Percentiles rank a stretch among this genome's conserved stretches.
Conservation (phyloP, 2,329 filamentous ascomycete genomes). For the Parascedosporium putredinis region DNA sequence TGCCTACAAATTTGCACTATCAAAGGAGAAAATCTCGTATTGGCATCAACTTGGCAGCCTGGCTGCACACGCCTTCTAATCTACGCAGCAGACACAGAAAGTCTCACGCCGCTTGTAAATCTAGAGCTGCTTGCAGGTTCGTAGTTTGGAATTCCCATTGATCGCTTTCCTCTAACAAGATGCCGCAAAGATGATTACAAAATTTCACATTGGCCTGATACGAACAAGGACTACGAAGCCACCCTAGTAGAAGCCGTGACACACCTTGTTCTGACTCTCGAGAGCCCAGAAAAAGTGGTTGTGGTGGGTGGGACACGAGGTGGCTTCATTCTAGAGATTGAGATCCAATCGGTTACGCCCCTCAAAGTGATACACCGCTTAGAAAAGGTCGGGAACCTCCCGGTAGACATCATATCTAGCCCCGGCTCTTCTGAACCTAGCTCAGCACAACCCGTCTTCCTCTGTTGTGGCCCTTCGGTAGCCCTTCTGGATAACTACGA, state of each 20-base stretch:
- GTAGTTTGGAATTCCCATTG: no score
- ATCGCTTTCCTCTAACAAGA: no score
- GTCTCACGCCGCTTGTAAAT: not conserved
- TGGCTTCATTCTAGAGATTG: conserved; percentile 37
- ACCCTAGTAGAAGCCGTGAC: conserved; percentile 31
- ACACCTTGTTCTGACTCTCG: conserved; percentile 28
- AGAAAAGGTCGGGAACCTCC: conserved; percentile 25
- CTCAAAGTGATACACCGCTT: conserved; percentile 17
- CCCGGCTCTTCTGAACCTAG: conserved; percentile 1
- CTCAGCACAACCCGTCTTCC: conserved; percentile 24
- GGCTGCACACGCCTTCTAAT: conserved; percentile 7
- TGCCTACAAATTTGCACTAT: conserved; percentile 26
- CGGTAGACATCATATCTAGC: conserved; percentile 22
- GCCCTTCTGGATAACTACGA: conserved; percentile 30
- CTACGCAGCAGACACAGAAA: conserved; percentile 3
- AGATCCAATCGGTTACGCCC: conserved; percentile 13
- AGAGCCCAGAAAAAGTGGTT: conserved; percentile 17
- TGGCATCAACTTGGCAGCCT: conserved; percentile 19
- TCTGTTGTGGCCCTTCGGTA: conserved; percentile 38
- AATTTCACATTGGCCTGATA: no score
- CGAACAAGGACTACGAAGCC: conserved; percentile 4
- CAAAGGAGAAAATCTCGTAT: conserved; percentile 13
- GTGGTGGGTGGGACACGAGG: conserved; percentile 39
- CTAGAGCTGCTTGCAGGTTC: not conserved
- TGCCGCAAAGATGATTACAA: no score